Percentiles rank a stretch among this genome's conserved stretches.
Conservation (phyloP, 352 stramenopile genomes). For the Phytophthora kernoviae region DNA sequence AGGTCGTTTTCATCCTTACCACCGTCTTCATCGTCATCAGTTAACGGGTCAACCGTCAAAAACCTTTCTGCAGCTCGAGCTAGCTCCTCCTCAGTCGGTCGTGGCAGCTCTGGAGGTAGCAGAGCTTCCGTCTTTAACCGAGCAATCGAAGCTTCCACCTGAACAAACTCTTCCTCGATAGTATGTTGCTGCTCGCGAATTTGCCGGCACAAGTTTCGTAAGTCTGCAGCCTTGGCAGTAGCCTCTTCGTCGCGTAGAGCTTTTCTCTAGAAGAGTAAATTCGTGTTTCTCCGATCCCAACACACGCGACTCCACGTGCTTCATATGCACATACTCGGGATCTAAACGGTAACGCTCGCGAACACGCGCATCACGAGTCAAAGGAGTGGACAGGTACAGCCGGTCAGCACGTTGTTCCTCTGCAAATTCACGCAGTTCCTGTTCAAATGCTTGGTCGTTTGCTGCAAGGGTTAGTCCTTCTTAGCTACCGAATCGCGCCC, state of each 20-base stretch:
- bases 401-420: slow-evolving; percentile 47
- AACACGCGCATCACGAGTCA: slow-evolving; percentile 47
- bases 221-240: slow-evolving; percentile 34
- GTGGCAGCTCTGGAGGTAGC: slow-evolving; percentile 27
- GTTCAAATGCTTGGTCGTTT: slow-evolving; percentile 59
- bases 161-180: slow-evolving; percentile 35
- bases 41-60: slow-evolving; percentile 31
- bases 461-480: slow-evolving; percentile 58
- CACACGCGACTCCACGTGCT: slow-evolving; percentile 52
- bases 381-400: slow-evolving; percentile 48
- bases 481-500: slow-evolving; percentile 54
- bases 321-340: slow-evolving; percentile 69
- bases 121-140: slow-evolving; percentile 28
- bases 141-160: slow-evolving; percentile 33
- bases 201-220: slow-evolving; percentile 37
- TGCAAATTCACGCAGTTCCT: slow-evolving; percentile 58
- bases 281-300: slow-evolving; percentile 61
- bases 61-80: slow-evolving; percentile 38
- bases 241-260: slow-evolving; percentile 56
- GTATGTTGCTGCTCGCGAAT: slow-evolving; percentile 37
- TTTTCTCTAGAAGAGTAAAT: slow-evolving; percentile 77
- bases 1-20: slow-evolving; percentile 11
- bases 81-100: slow-evolving; percentile 47
- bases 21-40: slow-evolving; percentile 22
- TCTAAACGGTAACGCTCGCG: slow-evolving; percentile 45